Conservation (phyloP, 768 basidiomycete genomes). For the Boletus rufocinnamomeus region DNA sequence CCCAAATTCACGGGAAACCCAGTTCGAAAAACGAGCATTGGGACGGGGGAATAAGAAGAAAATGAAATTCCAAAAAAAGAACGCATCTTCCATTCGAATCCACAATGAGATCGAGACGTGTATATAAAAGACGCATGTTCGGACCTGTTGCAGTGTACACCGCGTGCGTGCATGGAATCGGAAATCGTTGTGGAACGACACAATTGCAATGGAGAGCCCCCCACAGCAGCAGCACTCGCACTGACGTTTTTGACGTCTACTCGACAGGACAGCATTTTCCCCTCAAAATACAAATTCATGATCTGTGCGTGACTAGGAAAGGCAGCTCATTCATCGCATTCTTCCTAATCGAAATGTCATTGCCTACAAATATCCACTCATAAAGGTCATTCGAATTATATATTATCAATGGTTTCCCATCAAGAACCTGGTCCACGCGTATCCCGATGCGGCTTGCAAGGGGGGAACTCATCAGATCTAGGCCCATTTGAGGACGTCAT, state of each 20-base stretch:
- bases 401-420: constrained; percentile 3
- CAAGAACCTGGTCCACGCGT: constrained; percentile 6
- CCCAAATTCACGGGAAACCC: background rate
- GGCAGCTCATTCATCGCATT: background rate
- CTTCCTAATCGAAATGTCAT: background rate
- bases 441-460: constrained; percentile 1
- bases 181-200: constrained; percentile 12
- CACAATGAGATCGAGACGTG: constrained; percentile 7
- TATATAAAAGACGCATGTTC: background rate
- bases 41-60: background rate
- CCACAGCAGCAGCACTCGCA: no score
- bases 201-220: background rate
- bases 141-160: background rate
- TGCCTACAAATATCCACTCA: constrained; percentile 5
- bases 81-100: constrained; percentile 21
- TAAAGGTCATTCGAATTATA: background rate
- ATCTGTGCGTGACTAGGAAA: constrained; percentile 5
- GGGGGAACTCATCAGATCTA: constrained; percentile 24
- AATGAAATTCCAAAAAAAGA: constrained; percentile 16
- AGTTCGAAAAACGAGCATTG: background rate
- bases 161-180: background rate
- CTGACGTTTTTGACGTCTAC: background rate
- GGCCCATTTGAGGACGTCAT: constrained; percentile 48
- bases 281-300: constrained; percentile 19
- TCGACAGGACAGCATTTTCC: background rate